Percentiles rank a stretch among this genome's conserved stretches.
Conservation (phyloP, 805 yeast genomes). For the Candida nemodendra region DNA sequence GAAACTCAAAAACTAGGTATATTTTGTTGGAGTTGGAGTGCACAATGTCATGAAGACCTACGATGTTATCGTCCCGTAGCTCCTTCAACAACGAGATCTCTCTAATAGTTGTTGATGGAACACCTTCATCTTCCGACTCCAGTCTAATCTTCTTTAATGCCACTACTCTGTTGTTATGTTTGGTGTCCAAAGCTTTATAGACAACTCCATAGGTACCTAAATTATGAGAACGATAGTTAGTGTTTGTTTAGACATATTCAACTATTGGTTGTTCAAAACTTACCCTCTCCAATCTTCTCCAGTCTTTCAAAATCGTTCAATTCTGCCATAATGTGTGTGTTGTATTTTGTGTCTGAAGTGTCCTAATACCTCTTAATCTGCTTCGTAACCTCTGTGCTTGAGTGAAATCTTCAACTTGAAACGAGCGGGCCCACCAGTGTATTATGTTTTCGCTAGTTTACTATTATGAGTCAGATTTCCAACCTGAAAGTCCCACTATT, state of each 20-base stretch:
- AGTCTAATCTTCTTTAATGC: slow-evolving; percentile 93
- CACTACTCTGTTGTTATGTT: slow-evolving; percentile 88
- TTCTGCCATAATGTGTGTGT: slow-evolving; percentile 61
- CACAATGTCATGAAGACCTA: slow-evolving; percentile 86
- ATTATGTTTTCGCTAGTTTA: not conserved
- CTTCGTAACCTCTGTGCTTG: not conserved
- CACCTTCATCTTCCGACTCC: slow-evolving; percentile 97
- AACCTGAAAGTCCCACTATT: not conserved
- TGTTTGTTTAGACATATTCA: too few species aligned
- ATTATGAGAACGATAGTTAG: slow-evolving; percentile 4
- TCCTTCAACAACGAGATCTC: slow-evolving; percentile 94
- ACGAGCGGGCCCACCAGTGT: not conserved
- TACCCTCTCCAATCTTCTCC: slow-evolving; percentile 96
- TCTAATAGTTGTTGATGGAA: slow-evolving; percentile 96
- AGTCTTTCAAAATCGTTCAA: slow-evolving; percentile 88
- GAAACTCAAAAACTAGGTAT: slow-evolving; percentile 87
- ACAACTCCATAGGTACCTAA: slow-evolving; percentile 94
- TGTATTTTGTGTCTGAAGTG: not conserved
- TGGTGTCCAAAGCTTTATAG: slow-evolving; percentile 88
- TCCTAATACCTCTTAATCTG: not conserved
- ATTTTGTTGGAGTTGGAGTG: slow-evolving; percentile 92
- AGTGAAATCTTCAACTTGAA: not conserved
- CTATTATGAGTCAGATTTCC: not conserved
- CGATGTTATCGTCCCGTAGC: slow-evolving; percentile 90
- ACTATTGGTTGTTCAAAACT: too few species aligned